Evolutionary conservation across 2,329 filamentous ascomycete species (phyloP), one percentile per base, ranked within the genome.

Genomic region (Dissoconium aciculare): DNA sequence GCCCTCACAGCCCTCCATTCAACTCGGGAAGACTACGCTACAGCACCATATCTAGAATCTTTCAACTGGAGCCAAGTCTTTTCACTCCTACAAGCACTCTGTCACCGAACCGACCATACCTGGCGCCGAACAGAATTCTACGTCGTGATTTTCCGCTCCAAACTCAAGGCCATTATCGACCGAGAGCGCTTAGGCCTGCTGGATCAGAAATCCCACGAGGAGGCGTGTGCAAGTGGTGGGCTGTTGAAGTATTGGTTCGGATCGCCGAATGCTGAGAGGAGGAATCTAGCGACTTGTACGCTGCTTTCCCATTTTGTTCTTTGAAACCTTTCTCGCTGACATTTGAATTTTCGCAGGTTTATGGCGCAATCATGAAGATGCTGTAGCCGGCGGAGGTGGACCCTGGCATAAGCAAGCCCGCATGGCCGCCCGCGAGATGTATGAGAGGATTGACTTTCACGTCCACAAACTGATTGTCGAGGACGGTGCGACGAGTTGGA

Each of bases 201-300:
- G 17, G 85, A 93, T 55, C 74, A 76, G 49, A 72, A 72, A 36
- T 79, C 79, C 5, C 84, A 93, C 52, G 65, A 69, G 14, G 84
- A 93, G 53, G 85, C 85, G 9, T 76, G 75, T 11, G 67, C 67
- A 23, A 80, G 74, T 46, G 84, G 84, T 4, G 83, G 83, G 0
- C 69, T 94, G 49, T 58, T 93, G 49, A 92, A 92, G 55, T 93
- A 94, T 56, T 93, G 85, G 83, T 93, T 91, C 54, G 82, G 83
- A 2, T 64, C 60, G 17, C 75, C 78, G 12, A 73, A 91, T 57
- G 59, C 54, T 26, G 63, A 78, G 30, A 66, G 77, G 38, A 64
- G 71, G 48, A 93, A 93, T 57, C 56, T 94, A 46, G 85, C 85
- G 26, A 93, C 84, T 28, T 64, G 61, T 62, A 29, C 39, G 52